Evolutionary conservation across 2,329 filamentous ascomycete genomes (phyloP).

Genomic region (Penicillium sp.): DNA sequence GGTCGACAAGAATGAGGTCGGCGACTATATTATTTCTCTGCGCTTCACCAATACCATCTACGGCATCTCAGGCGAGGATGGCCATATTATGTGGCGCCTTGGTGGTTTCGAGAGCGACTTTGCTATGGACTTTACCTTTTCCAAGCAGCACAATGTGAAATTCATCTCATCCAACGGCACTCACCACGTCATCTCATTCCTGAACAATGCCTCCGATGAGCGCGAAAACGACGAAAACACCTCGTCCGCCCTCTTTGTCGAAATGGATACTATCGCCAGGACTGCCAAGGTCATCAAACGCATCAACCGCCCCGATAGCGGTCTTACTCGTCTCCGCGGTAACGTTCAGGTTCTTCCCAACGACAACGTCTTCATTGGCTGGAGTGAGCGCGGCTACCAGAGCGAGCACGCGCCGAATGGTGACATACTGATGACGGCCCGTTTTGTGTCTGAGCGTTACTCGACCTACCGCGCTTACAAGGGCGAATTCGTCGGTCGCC

Average conservation of each 20-base stretch:
- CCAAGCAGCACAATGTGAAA: slow-evolving; percentile 43
- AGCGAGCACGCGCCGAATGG: slow-evolving; percentile 41
- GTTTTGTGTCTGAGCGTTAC: slow-evolving; percentile 37
- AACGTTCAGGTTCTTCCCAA: slow-evolving; percentile 39
- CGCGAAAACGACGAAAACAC: slow-evolving; percentile 28
- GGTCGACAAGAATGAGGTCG: slow-evolving; percentile 42
- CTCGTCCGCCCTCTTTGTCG: slow-evolving; percentile 36
- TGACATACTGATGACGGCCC: slow-evolving; percentile 39
- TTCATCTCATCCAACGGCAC: slow-evolving; percentile 34
- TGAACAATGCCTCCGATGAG: slow-evolving; percentile 42
- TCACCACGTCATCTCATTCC: slow-evolving; percentile 34
- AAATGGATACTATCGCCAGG: slow-evolving; percentile 35
- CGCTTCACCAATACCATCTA: slow-evolving; percentile 45
- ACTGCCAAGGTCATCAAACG: slow-evolving; percentile 33
- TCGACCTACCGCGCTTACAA: slow-evolving; percentile 48
- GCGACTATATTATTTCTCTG: slow-evolving; percentile 45
- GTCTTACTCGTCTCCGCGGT: slow-evolving; percentile 39
- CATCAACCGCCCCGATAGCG: slow-evolving; percentile 39
- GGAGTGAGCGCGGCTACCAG: slow-evolving; percentile 41
- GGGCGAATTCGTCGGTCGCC: slow-evolving; percentile 38
- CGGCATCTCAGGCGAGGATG: slow-evolving; percentile 40
- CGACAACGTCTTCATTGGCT: slow-evolving; percentile 41
- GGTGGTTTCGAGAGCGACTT: slow-evolving; percentile 39
- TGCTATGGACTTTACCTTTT: slow-evolving; percentile 38
- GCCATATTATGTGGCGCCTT: slow-evolving; percentile 43